Conservation (phyloP, 352 stramenopile genomes). For the Globisporangium lucens region DNA sequence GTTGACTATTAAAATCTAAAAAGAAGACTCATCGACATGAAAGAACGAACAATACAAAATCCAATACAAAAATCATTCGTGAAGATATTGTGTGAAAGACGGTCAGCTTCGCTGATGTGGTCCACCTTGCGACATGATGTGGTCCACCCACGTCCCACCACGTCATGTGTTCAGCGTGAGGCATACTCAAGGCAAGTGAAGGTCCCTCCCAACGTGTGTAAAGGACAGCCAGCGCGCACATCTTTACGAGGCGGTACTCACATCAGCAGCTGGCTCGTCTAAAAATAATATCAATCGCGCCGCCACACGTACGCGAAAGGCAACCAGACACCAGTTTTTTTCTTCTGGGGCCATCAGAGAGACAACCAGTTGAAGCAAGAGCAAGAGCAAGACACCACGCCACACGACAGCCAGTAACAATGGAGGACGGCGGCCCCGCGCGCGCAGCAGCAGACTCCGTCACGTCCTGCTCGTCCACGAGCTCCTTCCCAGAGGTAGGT, state of each 20-base stretch:
- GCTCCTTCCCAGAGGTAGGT: slow-evolving; percentile 12
- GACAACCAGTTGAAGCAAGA: slow-evolving; percentile 1
- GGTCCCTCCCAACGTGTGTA: not conserved
- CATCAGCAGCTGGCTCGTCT: too few relatives aligned
- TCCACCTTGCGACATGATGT: not conserved
- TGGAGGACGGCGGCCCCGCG: not conserved
- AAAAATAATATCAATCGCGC: slow-evolving; percentile 9
- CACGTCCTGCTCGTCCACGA: slow-evolving; percentile 14
- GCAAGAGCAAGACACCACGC: not conserved
- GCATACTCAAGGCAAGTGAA: too few relatives aligned
- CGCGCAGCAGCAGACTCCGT: slow-evolving; percentile 1
- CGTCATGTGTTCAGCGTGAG: not conserved
- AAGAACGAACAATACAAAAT: too few relatives aligned
- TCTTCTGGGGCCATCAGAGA: not conserved
- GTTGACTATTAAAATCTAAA: too few relatives aligned
- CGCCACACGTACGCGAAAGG: not conserved
- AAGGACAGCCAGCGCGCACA: slow-evolving; percentile 3
- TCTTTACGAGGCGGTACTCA: not conserved
- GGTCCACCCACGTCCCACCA: not conserved
- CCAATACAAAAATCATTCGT: too few relatives aligned
- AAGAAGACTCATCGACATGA: too few relatives aligned
- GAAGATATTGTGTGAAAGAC: too few relatives aligned
- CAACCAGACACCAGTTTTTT: not conserved
- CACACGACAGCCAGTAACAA: not conserved
- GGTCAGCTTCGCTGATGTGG: not conserved